phyloP scores from a whole-genome alignment of 768 basidiomycete genomes.

The Pleurotus sapidus region DNA sequence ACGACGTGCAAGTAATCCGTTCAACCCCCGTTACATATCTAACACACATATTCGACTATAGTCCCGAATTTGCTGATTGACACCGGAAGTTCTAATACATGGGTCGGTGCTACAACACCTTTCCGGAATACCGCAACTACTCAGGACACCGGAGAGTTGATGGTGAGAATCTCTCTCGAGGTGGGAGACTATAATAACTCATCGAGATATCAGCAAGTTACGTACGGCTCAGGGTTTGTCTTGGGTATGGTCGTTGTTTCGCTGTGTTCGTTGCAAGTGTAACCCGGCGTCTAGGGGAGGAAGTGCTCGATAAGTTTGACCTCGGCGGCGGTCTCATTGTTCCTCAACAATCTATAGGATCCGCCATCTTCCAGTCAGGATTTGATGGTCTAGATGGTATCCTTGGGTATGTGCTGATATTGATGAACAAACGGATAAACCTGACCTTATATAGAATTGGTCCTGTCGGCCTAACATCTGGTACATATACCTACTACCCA shows the following conservation, averaged over 20 bases:
- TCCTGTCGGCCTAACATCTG: conserved; percentile 39
- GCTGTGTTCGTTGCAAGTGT: background rate
- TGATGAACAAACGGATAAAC: too few relatives aligned
- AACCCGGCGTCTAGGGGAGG: conserved; percentile 16
- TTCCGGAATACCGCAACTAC: conserved; percentile 38
- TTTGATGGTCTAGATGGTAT: conserved; percentile 43
- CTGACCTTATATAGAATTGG: conserved; percentile 33
- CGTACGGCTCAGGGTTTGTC: conserved; percentile 44
- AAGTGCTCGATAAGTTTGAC: conserved; percentile 37
- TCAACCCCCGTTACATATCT: background rate
- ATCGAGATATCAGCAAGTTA: conserved; percentile 27
- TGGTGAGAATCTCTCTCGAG: conserved; percentile 9
- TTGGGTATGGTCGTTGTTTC: conserved; percentile 22
- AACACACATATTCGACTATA: background rate
- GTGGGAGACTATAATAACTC: background rate
- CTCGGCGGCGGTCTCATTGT: conserved; percentile 37
- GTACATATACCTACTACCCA: conserved; percentile 16
- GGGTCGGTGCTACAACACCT: conserved; percentile 35
- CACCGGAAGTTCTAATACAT: conserved; percentile 46
- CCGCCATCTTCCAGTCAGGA: conserved; percentile 28
- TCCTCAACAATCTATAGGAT: conserved; percentile 43
- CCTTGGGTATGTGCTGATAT: conserved; percentile 31
- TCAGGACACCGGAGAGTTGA: conserved; percentile 11
- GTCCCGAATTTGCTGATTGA: conserved; percentile 17
- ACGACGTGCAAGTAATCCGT: background rate